Evolutionary conservation across 1,284 basidiomycete species (phyloP), one percentile per base, ranked within the genome.

Genomic region (Erythrobasidium hasegawianum): DNA sequence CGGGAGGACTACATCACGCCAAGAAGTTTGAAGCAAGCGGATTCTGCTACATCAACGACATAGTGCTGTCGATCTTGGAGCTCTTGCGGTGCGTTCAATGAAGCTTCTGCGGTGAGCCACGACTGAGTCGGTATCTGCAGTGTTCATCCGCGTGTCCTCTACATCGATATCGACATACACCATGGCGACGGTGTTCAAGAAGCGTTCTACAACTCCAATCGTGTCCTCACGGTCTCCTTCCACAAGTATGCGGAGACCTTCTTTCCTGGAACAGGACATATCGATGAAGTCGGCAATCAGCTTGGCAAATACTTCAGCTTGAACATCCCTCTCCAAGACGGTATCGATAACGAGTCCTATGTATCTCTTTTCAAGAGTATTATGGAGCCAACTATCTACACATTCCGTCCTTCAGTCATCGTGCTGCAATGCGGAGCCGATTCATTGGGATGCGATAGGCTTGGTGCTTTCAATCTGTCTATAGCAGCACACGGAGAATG

Each of bases 391-490:
- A 89, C 89, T 10, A 90, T 98, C 71, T 85, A 85, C 7, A 86
- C 89, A 0, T 99, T 96, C 79, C 85, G 87, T 14, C 95, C 96
- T 0, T 84, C 87, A 0, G 83, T 89, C 1, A 97, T 99, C 71
- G 95, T 99, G 7, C 81, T 98, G 5, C 95, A 98, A 77, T 98
- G 96, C 75, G 96, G 95, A 7, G 96, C 96, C 1, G 95, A 98
- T 76, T 96, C 91, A 9, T 81, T 98, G 2, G 95, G 95, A 0
- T 89, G 90, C 70, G 96, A 98, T 77, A 82, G 95, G 50, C 81
- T 99, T 0, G 95, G 95, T 24, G 93, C 93, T 1, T 99, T 98
- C 84, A 98, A 99, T 75, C 82, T 99, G 13, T 94, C 90, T n/a
- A 97, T 97, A 71, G 89, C 90, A 18, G 95, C 93, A 0, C 95